Evolutionary conservation across 495 filamentous ascomycete genomes (phyloP).

Genomic region (Aspergillus panamensis): DNA sequence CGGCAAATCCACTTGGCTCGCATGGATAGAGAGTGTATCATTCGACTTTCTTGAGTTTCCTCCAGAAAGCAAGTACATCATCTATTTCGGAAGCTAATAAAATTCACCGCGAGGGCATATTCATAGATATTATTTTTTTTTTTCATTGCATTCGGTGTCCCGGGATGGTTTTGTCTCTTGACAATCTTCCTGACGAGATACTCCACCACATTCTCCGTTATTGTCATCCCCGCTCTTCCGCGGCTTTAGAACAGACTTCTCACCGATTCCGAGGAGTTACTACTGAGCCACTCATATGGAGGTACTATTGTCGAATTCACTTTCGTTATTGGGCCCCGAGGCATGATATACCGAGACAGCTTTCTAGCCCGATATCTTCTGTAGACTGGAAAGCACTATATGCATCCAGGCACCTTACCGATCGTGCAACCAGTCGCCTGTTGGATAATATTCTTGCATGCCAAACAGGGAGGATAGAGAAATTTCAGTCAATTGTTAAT

Average conservation of each 20-base stretch:
- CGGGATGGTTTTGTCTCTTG: conserved; percentile 41
- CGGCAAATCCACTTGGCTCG: no score
- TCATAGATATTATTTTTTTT: not conserved
- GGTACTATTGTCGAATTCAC: conserved; percentile 59
- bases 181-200: conserved; percentile 68
- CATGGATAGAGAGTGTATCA: no score
- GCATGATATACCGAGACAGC: conserved; percentile 60
- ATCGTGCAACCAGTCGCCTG: conserved; percentile 51
- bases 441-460: conserved; percentile 68
- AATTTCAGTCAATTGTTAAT: conserved; percentile 63
- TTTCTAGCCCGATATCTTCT: conserved; percentile 47
- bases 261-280: conserved; percentile 61
- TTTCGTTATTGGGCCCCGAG: conserved; percentile 71
- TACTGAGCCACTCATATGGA: conserved; percentile 74
- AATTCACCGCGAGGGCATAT: not conserved
- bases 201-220: conserved; percentile 64
- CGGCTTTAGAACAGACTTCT: conserved; percentile 56
- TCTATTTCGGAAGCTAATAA: not conserved
- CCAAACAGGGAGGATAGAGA: conserved; percentile 64
- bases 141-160: conserved; percentile 5
- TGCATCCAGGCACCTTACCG: conserved; percentile 51
- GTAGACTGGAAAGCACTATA: conserved; percentile 78
- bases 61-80: no score
- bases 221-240: conserved; percentile 46
- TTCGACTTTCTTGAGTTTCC: no score